Conservation (phyloP, 805 yeast genomes). For the Kodamaea restingae region DNA sequence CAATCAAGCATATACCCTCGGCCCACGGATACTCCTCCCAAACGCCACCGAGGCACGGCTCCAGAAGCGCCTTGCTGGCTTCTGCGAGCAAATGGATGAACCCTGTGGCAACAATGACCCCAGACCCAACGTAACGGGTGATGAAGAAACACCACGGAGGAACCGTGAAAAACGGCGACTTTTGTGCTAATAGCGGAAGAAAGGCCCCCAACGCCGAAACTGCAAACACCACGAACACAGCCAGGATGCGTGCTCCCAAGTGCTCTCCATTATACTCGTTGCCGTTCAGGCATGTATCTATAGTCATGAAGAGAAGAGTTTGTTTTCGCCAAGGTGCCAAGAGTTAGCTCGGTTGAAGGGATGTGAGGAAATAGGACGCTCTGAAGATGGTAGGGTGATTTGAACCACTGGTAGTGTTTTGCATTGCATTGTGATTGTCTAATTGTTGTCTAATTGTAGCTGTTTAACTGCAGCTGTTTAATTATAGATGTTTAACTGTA, state of each 20-base stretch:
- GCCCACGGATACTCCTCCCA: slow-evolving; percentile 30
- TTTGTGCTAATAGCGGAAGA: slow-evolving; percentile 25
- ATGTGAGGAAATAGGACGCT: no score
- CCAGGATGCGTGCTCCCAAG: slow-evolving; percentile 24
- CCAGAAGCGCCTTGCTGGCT: slow-evolving; percentile 20
- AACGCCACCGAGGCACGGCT: slow-evolving; percentile 27
- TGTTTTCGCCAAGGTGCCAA: neutral
- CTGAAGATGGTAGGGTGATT: no score
- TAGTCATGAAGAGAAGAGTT: neutral
- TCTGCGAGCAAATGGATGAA: slow-evolving; percentile 34
- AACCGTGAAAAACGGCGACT: slow-evolving; percentile 17
- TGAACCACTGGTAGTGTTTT: no score
- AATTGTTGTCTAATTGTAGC: no score
- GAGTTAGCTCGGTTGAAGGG: neutral
- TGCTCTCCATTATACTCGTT: slow-evolving; percentile 21
- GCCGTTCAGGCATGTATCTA: slow-evolving; percentile 9
- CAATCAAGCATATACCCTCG: slow-evolving; percentile 30
- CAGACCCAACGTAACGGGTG: slow-evolving; percentile 30
- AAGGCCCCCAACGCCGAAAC: slow-evolving; percentile 29
- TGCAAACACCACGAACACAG: slow-evolving; percentile 29
- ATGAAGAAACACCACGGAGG: slow-evolving; percentile 27
- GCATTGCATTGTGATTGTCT: no score
- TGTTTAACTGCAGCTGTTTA: no score
- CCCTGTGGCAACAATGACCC: slow-evolving; percentile 36
- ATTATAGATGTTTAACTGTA: no score